A percentile compares a stretch with the other conserved stretches of the same genome.
phyloP scores from a whole-genome alignment of 2,329 filamentous ascomycete genomes.

The Podosphaera aphanis region DNA sequence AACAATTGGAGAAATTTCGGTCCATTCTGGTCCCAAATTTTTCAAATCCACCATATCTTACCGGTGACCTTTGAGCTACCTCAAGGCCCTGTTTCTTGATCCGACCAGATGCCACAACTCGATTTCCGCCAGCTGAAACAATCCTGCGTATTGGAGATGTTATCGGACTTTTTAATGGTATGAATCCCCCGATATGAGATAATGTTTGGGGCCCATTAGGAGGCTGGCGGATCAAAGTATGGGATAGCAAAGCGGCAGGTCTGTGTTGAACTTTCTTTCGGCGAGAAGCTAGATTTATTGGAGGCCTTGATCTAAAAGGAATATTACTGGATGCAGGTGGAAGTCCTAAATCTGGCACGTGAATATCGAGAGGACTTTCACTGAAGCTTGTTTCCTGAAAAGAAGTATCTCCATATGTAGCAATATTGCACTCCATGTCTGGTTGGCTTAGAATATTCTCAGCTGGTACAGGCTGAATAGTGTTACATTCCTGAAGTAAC shows the following conservation, averaged over 20 bases:
- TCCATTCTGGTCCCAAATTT: constrained; percentile 12
- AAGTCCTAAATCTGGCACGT: background rate
- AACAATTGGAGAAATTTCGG: constrained; percentile 10
- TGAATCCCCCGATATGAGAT: constrained; percentile 14
- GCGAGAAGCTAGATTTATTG: constrained; percentile 13
- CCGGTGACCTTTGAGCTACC: constrained; percentile 14
- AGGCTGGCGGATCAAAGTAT: constrained; percentile 10
- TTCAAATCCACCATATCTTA: constrained; percentile 12
- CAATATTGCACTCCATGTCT: too few species aligned
- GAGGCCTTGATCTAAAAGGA: constrained; percentile 13
- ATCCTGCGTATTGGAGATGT: constrained; percentile 16
- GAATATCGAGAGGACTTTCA: background rate
- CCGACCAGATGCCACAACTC: constrained; percentile 12
- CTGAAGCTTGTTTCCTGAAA: background rate
- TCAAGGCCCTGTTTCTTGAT: constrained; percentile 13
- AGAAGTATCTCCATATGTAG: too few species aligned
- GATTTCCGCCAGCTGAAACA: constrained; percentile 13
- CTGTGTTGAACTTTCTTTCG: constrained; percentile 14
- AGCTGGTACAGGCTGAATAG: too few species aligned
- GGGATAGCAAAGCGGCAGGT: constrained; percentile 12
- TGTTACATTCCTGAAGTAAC: too few species aligned
- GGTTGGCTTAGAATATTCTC: too few species aligned
- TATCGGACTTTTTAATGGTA: constrained; percentile 10
- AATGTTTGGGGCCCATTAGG: constrained; percentile 13
- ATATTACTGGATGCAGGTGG: constrained; percentile 11